A percentile compares a stretch with the other conserved stretches of the same genome.
Evolutionary conservation across 495 filamentous ascomycete genomes (phyloP).

Genomic region (Physcia stellaris): DNA sequence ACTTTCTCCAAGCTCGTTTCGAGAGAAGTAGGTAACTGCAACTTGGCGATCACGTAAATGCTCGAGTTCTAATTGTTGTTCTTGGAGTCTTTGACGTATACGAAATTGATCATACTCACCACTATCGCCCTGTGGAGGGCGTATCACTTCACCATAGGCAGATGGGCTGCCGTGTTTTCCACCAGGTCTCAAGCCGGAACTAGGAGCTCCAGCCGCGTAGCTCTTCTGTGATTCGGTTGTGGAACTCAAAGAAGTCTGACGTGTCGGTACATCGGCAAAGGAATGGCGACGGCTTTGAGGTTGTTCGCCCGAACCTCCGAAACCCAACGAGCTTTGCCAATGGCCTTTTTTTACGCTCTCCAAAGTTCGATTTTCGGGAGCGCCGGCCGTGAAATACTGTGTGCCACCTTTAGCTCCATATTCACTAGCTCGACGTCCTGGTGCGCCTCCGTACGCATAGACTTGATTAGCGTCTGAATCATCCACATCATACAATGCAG

Average conservation of each 20-base stretch:
- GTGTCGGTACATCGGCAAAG: slow-evolving; percentile 74
- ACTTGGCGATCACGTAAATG: slow-evolving; percentile 32
- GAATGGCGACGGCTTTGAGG: slow-evolving; percentile 89
- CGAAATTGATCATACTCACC: slow-evolving; percentile 32
- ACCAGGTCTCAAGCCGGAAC: slow-evolving; percentile 19
- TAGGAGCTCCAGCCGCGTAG: slow-evolving; percentile 12
- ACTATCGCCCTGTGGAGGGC: slow-evolving; percentile 24
- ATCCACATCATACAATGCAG: slow-evolving; percentile 56
- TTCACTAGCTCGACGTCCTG: slow-evolving; percentile 47
- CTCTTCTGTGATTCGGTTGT: slow-evolving; percentile 43
- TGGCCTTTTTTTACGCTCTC: slow-evolving; percentile 68
- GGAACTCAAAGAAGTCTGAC: slow-evolving; percentile 56
- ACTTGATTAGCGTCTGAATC: slow-evolving; percentile 45
- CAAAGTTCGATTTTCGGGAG: slow-evolving; percentile 57
- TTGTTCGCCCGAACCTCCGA: slow-evolving; percentile 53
- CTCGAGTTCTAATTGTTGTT: slow-evolving; percentile 24
- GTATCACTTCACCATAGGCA: slow-evolving; percentile 21
- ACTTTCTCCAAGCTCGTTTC: slow-evolving; percentile 21
- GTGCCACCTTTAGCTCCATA: slow-evolving; percentile 41
- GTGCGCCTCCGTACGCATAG: slow-evolving; percentile 26
- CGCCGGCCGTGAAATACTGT: slow-evolving; percentile 38
- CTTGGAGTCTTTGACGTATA: slow-evolving; percentile 21
- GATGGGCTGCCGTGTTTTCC: slow-evolving; percentile 29
- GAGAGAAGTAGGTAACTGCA: slow-evolving; percentile 35
- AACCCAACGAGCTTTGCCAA: slow-evolving; percentile 82